Conservation (phyloP, 371 early-diverging fungal genomes). For the Blakeslea trispora region DNA sequence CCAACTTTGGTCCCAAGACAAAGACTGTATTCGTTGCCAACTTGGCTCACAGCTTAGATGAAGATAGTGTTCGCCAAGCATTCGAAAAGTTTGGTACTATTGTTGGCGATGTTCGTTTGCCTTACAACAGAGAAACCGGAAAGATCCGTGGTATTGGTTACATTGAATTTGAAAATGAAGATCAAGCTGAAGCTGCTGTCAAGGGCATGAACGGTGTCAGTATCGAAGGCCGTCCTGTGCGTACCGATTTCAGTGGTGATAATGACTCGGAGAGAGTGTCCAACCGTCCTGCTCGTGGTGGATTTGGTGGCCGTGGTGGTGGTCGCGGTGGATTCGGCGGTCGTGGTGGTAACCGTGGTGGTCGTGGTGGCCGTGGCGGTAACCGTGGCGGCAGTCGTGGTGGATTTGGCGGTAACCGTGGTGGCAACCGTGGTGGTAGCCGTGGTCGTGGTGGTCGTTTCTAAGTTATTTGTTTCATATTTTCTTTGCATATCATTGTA, state of each 20-base stretch:
- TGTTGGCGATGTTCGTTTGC: slow-evolving; percentile 64
- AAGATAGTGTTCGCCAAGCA: slow-evolving; percentile 85
- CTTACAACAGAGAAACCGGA: slow-evolving; percentile 67
- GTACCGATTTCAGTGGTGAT: slow-evolving; percentile 61
- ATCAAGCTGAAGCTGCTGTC: slow-evolving; percentile 70
- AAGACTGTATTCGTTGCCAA: slow-evolving; percentile 93
- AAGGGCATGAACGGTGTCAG: slow-evolving; percentile 65
- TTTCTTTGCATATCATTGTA: background rate
- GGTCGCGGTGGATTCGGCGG: slow-evolving; percentile 52
- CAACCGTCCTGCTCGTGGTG: slow-evolving; percentile 50
- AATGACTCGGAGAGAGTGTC: slow-evolving; percentile 45
- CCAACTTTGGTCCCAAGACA: slow-evolving; percentile 46
- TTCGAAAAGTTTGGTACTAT: slow-evolving; percentile 90
- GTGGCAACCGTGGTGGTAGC: slow-evolving; percentile 39
- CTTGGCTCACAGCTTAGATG: slow-evolving; percentile 85
- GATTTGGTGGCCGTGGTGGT: slow-evolving; percentile 49
- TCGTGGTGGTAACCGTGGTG: slow-evolving; percentile 34
- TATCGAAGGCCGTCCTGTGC: slow-evolving; percentile 69
- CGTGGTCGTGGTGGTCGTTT: slow-evolving; percentile 36
- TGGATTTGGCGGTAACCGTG: slow-evolving; percentile 38
- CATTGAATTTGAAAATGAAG: slow-evolving; percentile 63
- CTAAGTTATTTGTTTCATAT: slow-evolving; percentile 10
- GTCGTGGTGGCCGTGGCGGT: slow-evolving; percentile 50
- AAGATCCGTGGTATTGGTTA: slow-evolving; percentile 77
- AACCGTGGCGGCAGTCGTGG: slow-evolving; percentile 43